Base-by-base conservation (phyloP, 2,329 filamentous ascomycete genomes). In the Claviceps spartinae region DNA sequence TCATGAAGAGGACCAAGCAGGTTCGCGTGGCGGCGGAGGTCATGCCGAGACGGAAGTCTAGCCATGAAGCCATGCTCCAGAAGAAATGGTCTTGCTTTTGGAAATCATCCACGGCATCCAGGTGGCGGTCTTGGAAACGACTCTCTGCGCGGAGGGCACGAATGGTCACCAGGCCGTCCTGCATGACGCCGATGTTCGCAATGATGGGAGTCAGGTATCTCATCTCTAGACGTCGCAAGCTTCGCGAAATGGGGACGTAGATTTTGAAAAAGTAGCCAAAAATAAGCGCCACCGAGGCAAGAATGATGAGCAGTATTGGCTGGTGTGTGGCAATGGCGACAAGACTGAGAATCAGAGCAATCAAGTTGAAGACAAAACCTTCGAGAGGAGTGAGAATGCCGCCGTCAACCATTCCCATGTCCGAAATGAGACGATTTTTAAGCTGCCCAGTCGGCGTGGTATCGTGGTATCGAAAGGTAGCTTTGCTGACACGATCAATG, bases 11-110 rank as follows among this genome's bases (percentile, higher is more conserved):
- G 1, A 88, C 87, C 49, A 95, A 70, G 0, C 81, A 68, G 54
- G 91, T 85, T 0, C 86, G 88, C 7, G 87, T 87, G 3, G 78
- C 63, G 0, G 85, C 85, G 0, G 88, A 88, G 5, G 64, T 61
- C 43, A 64, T 57, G 49, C 64, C 61, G 52, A 93, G 91, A 13
- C 89, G 81, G 61, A 85, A 88, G 63, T 83, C 82, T 2, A 95
- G 74, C 89, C 89, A 95, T 7, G 82, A 81, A 58, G 94, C 88
- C 44, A 94, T 74, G 54, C 83, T 86, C 85, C 89, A 95, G 69
- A 94, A 95, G 69, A 95, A 95, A 65, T 96, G 90, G 61, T 96
- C 90, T 77, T 95, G 93, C 63, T 88, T 88, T 65, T 95, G 90
- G 63, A 95, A 95, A 18, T 82, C 82, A 62, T 95, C 89, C 0